Evolutionary conservation across 2,329 filamentous ascomycete genomes (phyloP).

Genomic region (Colletotrichum endophyticum): DNA sequence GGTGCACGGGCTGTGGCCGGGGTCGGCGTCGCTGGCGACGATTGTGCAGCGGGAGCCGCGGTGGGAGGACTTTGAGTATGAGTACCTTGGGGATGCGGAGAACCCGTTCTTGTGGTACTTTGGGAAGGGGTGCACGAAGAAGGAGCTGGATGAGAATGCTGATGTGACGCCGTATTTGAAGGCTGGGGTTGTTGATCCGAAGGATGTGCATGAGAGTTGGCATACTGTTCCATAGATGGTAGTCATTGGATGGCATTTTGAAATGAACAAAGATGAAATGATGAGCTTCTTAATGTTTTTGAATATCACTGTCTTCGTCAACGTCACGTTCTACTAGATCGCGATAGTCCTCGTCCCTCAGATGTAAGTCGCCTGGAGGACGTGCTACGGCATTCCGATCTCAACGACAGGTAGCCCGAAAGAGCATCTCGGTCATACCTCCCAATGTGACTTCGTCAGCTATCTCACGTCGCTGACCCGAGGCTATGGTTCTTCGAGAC

Average conservation of each 20-base stretch:
- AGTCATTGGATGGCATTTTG: neutral
- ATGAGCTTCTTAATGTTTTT: too few species aligned
- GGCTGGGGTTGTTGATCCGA: conserved; percentile 62
- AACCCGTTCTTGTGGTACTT: conserved; percentile 67
- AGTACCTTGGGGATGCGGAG: conserved; percentile 45
- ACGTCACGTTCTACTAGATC: accelerated
- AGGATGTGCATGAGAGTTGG: conserved; percentile 72
- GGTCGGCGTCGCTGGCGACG: conserved; percentile 67
- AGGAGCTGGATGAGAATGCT: conserved; percentile 58
- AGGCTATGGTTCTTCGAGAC: neutral
- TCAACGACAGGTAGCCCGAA: accelerated
- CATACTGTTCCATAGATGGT: conserved; percentile 49
- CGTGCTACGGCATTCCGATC: accelerated
- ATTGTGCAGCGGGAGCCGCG: conserved; percentile 58
- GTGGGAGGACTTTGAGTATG: conserved; percentile 62
- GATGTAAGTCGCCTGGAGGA: neutral
- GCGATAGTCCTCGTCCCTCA: neutral
- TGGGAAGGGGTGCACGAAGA: conserved; percentile 69
- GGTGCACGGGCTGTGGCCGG: conserved; percentile 74
- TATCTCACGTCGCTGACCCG: neutral
- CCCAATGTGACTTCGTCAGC: accelerated
- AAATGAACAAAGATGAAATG: neutral
- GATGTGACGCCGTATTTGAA: conserved; percentile 71
- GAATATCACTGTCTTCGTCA: neutral
- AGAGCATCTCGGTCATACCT: neutral